These are phyloP conservation scores for Solanum dulcamara DNA, from an alignment of 257 asterid genomes.

Conservation along the genomic window DNA sequence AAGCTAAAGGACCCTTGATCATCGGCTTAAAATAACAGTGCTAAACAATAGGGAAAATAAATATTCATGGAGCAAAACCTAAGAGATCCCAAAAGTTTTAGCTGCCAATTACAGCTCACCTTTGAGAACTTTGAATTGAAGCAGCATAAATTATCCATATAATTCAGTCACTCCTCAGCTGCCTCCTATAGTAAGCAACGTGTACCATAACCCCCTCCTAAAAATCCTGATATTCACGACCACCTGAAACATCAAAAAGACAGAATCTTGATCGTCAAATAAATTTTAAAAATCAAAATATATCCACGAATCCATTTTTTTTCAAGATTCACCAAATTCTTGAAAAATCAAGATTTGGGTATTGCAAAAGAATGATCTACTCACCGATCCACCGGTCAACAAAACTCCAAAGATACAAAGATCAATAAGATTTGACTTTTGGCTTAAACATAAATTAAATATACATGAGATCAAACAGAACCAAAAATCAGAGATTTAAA, in stretches of 20 bases:
- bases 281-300: background rate
- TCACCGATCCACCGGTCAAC: slow-evolving; percentile 52
- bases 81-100: background rate
- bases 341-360: slow-evolving; percentile 15
- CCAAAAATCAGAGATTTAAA: background rate
- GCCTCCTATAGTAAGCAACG: slow-evolving; percentile 35
- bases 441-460: slow-evolving; percentile 4
- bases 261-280: slow-evolving; percentile 19
- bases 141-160: slow-evolving; percentile 68
- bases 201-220: slow-evolving; percentile 22
- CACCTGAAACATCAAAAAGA: slow-evolving; percentile 33
- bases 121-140: slow-evolving; percentile 35
- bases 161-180: slow-evolving; percentile 21
- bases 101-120: slow-evolving; percentile 26
- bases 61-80: background rate
- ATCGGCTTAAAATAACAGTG: background rate
- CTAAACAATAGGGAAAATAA: background rate
- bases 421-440: slow-evolving; percentile 9
- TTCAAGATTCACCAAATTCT: slow-evolving; percentile 14
- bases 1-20: background rate
- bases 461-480: background rate
- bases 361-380: slow-evolving; percentile 5
- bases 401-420: slow-evolving; percentile 10
- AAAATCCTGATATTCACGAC: slow-evolving; percentile 16
- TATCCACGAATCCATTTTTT: slow-evolving; percentile 20